phyloP scores from a whole-genome alignment of 2,329 filamentous ascomycete genomes.

The Calonectria ilicicola region DNA sequence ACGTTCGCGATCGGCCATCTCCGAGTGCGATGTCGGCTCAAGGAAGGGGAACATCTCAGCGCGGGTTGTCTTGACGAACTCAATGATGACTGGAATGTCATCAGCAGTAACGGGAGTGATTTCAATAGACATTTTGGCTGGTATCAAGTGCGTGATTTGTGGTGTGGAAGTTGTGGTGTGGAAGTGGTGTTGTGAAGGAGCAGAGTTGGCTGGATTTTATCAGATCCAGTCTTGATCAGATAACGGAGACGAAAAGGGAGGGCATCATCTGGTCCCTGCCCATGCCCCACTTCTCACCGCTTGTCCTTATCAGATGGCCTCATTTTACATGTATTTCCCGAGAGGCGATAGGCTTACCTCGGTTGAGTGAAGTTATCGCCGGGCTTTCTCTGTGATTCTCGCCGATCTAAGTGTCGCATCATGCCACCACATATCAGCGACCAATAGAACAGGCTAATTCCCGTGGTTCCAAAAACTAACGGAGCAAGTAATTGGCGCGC shows the following conservation, averaged over 20 bases:
- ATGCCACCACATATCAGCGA: neutral
- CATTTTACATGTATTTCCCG: neutral
- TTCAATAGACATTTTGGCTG: conserved; percentile 14
- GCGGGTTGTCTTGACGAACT: conserved; percentile 39
- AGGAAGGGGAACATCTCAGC: conserved; percentile 45
- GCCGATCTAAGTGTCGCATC: neutral
- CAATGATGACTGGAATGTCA: conserved; percentile 38
- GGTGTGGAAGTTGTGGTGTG: neutral
- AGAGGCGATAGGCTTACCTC: neutral
- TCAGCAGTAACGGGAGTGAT: conserved; percentile 31
- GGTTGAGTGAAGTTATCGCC: neutral
- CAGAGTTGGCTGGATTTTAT: neutral
- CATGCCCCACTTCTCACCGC: neutral
- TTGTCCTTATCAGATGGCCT: neutral
- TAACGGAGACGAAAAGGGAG: neutral
- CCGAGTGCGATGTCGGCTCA: conserved; percentile 27
- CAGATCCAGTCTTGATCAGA: neutral
- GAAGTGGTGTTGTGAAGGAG: neutral
- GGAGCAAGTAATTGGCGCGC: neutral
- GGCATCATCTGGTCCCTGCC: neutral
- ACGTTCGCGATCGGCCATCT: conserved; percentile 32
- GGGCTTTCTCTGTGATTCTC: no score
- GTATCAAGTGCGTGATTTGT: neutral
- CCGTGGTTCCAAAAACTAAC: neutral
- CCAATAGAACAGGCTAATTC: no score